Evolutionary conservation across 352 stramenopile genomes (phyloP).

Genomic region (Globisporangium acanthophoron): DNA sequence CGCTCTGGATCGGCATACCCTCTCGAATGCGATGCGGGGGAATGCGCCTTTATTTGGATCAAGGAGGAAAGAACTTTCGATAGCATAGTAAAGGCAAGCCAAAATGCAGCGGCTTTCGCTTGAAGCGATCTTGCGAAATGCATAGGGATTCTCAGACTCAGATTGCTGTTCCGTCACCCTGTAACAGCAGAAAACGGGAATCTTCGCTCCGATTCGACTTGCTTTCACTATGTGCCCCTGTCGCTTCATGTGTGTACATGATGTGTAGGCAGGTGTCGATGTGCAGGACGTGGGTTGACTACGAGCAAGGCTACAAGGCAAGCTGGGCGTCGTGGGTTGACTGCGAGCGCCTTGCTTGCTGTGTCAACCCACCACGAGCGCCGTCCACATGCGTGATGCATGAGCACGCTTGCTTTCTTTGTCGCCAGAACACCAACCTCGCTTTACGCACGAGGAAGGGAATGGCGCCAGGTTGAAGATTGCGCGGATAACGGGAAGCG

Average conservation of each 20-base stretch:
- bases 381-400: no score
- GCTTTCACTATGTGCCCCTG: not conserved
- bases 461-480: no score
- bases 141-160: not conserved
- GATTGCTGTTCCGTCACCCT: not conserved
- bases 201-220: not conserved
- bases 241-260: not conserved
- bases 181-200: conserved; percentile 4
- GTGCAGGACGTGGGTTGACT: no score
- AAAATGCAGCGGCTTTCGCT: not conserved
- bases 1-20: not conserved
- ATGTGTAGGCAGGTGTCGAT: not conserved
- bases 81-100: not conserved
- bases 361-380: no score
- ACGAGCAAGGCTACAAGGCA: no score
- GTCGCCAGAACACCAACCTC: no score
- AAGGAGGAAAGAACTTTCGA: not conserved
- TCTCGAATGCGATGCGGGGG: not conserved
- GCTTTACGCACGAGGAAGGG: no score
- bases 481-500: no score
- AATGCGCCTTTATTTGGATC: not conserved
- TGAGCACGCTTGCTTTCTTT: no score
- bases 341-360: no score
- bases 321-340: no score
- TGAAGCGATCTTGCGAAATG: not conserved